Evolutionary conservation across 257 asterid species (phyloP).

Genomic region (Plantago ovata): DNA sequence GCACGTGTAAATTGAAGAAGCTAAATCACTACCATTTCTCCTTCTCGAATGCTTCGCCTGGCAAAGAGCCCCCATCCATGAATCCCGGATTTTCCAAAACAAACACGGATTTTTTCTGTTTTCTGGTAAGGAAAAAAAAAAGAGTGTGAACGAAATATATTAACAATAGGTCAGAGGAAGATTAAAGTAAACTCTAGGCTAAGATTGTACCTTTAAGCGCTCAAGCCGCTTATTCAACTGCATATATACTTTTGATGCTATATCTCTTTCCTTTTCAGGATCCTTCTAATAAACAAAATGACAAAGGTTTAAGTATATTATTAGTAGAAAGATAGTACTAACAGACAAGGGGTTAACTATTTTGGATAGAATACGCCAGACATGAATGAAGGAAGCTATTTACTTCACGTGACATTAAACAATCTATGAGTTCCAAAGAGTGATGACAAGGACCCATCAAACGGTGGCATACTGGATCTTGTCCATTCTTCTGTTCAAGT

Average conservation of each 20-base stretch:
- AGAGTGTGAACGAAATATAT: not conserved
- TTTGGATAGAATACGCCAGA: constrained; percentile 2
- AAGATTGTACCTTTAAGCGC: constrained; percentile 61
- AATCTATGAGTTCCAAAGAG: constrained; percentile 53
- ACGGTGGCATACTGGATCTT: constrained; percentile 63
- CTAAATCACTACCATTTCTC: constrained; percentile 67
- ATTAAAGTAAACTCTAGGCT: not conserved
- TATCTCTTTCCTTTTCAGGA: constrained; percentile 35
- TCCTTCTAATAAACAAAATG: constrained; percentile 40
- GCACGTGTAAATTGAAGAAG: constrained; percentile 2
- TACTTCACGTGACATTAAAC: constrained; percentile 54
- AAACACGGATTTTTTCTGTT: constrained; percentile 66
- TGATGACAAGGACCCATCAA: constrained; percentile 77
- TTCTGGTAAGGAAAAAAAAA: constrained; percentile 53
- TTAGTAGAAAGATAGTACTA: not conserved
- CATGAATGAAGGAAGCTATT: constrained; percentile 18
- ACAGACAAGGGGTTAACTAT: not conserved
- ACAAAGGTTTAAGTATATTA: constrained; percentile 17
- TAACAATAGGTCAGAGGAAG: not conserved
- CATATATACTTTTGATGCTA: too few species aligned
- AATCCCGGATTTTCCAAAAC: constrained; percentile 95
- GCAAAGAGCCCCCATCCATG: constrained; percentile 99
- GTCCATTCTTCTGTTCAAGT: constrained; percentile 37
- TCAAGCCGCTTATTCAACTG: constrained; percentile 64
- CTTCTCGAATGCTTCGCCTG: constrained; percentile 74